Conservation (phyloP, 2,329 filamentous ascomycete species). For the Rutstroemia sp. region DNA sequence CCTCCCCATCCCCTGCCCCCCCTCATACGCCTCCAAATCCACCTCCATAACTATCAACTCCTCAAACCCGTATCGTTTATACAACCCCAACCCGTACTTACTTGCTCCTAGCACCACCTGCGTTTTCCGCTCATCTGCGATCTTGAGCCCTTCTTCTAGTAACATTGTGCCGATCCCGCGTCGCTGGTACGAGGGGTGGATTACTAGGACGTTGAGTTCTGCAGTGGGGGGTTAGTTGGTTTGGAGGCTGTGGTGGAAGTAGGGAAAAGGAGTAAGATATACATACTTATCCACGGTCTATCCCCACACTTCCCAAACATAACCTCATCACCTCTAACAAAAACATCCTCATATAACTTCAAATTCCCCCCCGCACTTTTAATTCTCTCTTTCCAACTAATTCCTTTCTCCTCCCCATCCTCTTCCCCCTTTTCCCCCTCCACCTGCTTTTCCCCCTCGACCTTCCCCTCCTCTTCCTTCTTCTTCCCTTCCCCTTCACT, state of each 20-base stretch:
- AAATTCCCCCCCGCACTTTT: slow-evolving; percentile 19
- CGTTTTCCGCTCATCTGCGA: slow-evolving; percentile 15
- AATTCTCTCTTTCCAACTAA: not conserved
- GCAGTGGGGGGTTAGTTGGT: not conserved
- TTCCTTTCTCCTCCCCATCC: not conserved
- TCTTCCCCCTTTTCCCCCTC: too few relatives aligned
- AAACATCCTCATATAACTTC: slow-evolving; percentile 22
- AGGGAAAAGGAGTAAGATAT: too few relatives aligned
- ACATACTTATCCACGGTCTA: slow-evolving; percentile 21
- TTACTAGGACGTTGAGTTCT: slow-evolving; percentile 19
- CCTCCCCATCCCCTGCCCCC: slow-evolving; percentile 2
- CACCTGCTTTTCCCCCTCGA: not conserved
- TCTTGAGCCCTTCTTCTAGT: slow-evolving; percentile 15
- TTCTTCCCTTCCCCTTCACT: slow-evolving; percentile 4
- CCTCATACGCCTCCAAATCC: slow-evolving; percentile 23
- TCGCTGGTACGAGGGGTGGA: slow-evolving; percentile 19
- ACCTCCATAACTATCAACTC: slow-evolving; percentile 17
- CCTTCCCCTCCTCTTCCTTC: not conserved
- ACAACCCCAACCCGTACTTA: slow-evolving; percentile 19
- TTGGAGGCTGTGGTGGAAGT: not conserved
- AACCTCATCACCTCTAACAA: slow-evolving; percentile 18
- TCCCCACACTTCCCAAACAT: slow-evolving; percentile 16
- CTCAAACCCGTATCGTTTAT: slow-evolving; percentile 21
- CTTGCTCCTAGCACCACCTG: slow-evolving; percentile 25
- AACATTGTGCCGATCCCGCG: slow-evolving; percentile 21